A percentile compares a stretch with the other conserved stretches of the same genome.
These are phyloP conservation scores for Paracoccidioides brasiliensis DNA, from an alignment of 2,329 filamentous ascomycete species.

Conservation along the genomic window DNA sequence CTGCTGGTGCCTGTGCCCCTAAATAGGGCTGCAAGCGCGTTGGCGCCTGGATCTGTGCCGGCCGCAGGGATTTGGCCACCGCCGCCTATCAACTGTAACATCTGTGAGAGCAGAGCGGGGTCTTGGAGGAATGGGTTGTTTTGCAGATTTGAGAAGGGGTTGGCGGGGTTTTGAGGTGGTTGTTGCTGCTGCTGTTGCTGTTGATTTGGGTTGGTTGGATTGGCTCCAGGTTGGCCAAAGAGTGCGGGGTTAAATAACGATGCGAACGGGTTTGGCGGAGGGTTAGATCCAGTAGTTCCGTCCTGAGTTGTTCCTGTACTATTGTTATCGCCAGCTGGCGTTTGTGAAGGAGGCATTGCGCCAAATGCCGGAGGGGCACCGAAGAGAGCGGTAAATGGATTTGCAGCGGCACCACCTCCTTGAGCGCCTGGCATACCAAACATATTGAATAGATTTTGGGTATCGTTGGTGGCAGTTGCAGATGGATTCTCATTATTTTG, in stretches of 20 bases:
- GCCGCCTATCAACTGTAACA: constrained; percentile 40
- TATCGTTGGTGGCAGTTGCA: constrained; percentile 11
- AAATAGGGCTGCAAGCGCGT: constrained; percentile 36
- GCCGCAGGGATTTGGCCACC: constrained; percentile 18
- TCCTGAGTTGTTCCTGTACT: constrained; percentile 18
- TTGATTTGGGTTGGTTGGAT: constrained; percentile 13
- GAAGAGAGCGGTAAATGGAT: constrained; percentile 52
- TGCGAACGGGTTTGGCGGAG: constrained; percentile 53
- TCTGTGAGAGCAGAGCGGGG: constrained; percentile 44
- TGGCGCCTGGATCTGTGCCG: constrained; percentile 23
- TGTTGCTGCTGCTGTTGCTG: constrained; percentile 13
- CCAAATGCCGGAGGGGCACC: constrained; percentile 22
- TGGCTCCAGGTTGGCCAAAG: constrained; percentile 18
- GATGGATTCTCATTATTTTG: constrained; percentile 28
- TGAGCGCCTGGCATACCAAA: constrained; percentile 18
- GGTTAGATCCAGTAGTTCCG: constrained; percentile 20
- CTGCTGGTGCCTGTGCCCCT: constrained; percentile 40
- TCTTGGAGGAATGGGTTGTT: constrained; percentile 47
- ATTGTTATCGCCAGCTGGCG: constrained; percentile 17
- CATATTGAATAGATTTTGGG: constrained; percentile 24
- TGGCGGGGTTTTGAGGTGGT: constrained; percentile 23
- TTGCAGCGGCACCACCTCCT: constrained; percentile 22
- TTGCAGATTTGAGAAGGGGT: constrained; percentile 33
- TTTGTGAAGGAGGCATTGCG: constrained; percentile 17
- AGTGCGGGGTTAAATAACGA: constrained; percentile 44